Percentiles rank a stretch among this genome's conserved stretches.
Evolutionary conservation across 805 yeast species (phyloP).

Genomic region (Kluyveromyces siamensis): DNA sequence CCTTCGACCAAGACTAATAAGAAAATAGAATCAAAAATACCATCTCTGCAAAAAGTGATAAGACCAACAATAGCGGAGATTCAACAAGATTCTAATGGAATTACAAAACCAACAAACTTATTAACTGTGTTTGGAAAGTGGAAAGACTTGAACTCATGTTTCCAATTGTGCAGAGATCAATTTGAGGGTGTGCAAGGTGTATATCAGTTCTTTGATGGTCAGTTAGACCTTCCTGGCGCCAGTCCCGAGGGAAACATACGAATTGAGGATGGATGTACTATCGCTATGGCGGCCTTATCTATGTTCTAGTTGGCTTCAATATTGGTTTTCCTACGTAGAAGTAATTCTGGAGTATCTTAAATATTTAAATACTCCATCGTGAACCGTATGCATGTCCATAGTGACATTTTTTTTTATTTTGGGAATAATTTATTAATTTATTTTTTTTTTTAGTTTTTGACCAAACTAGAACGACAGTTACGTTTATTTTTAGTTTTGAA

Average conservation of each 20-base stretch:
- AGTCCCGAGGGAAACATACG: constrained; percentile 33
- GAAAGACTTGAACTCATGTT: constrained; percentile 45
- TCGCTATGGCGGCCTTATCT: constrained; percentile 36
- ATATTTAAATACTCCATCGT: too few relatives aligned
- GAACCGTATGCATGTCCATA: too few relatives aligned
- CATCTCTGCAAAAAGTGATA: constrained; percentile 22
- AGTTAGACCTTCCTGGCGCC: constrained; percentile 42
- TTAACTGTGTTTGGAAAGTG: constrained; percentile 59
- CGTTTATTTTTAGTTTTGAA: neutral
- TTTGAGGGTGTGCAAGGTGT: constrained; percentile 47
- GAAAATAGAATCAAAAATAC: constrained; percentile 15
- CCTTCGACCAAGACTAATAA: constrained; percentile 17
- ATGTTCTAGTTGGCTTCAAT: neutral
- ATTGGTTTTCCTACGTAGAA: too few relatives aligned
- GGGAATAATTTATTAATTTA: too few relatives aligned
- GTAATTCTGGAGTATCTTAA: too few relatives aligned
- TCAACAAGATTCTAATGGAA: constrained; percentile 15
- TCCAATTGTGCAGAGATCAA: constrained; percentile 39
- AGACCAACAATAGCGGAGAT: constrained; percentile 10
- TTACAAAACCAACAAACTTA: constrained; percentile 20
- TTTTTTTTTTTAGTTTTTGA: neutral
- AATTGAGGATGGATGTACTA: constrained; percentile 63
- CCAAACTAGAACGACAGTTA: neutral
- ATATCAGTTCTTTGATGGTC: constrained; percentile 62
- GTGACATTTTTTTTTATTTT: too few relatives aligned